Evolutionary conservation across 768 basidiomycete species (phyloP).

Genomic region (Dacryopinax primogenitus): DNA sequence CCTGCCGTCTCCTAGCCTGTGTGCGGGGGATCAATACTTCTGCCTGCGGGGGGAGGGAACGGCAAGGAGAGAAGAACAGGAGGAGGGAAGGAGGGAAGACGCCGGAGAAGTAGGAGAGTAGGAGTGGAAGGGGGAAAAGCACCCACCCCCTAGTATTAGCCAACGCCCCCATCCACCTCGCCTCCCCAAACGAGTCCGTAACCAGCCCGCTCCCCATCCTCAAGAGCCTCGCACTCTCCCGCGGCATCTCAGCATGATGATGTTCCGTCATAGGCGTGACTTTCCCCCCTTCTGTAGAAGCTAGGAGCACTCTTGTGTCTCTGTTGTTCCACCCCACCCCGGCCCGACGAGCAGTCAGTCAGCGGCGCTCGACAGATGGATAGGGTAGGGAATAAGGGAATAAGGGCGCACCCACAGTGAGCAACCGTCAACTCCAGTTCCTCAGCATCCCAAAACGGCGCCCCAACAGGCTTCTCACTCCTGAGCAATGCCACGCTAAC

Average conservation of each 20-base stretch:
- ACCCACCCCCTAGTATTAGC: conserved; percentile 79
- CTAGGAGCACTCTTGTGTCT: conserved; percentile 79
- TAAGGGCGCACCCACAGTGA: conserved; percentile 63
- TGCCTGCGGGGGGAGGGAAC: no score
- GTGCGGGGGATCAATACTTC: background rate
- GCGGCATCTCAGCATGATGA: conserved; percentile 85
- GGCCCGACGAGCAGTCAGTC: no score
- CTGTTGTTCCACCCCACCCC: conserved; percentile 37
- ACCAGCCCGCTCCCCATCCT: conserved; percentile 80
- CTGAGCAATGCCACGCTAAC: conserved; percentile 87
- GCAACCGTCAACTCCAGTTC: conserved; percentile 72
- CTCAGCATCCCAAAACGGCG: conserved; percentile 72
- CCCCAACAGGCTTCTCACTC: conserved; percentile 63
- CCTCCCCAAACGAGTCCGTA: conserved; percentile 90
- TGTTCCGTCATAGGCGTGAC: conserved; percentile 84
- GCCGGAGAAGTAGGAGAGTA: background rate
- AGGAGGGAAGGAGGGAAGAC: no score
- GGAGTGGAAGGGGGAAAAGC: background rate
- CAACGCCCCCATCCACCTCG: conserved; percentile 88
- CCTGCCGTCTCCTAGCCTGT: conserved; percentile 73
- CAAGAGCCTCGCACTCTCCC: conserved; percentile 73
- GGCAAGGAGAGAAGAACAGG: no score
- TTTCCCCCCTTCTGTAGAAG: conserved; percentile 54
- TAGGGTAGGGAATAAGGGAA: background rate
- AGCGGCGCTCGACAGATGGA: background rate